These are phyloP conservation scores for Cetradonia linearis DNA, from an alignment of 495 filamentous ascomycete genomes.

Conservation along the genomic window DNA sequence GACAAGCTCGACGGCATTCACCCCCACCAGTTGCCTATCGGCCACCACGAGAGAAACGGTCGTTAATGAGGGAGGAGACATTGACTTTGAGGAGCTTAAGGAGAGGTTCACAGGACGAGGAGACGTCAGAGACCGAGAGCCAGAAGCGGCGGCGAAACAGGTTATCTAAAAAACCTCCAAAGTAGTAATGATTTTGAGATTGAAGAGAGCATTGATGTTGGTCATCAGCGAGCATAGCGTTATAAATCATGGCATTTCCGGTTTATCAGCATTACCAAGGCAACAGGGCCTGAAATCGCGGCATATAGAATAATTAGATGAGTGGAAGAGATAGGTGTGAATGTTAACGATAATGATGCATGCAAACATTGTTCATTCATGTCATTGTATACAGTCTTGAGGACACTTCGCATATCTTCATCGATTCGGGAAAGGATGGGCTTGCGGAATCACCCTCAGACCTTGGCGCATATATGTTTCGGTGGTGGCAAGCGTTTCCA, in stretches of 20 bases:
- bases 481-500: too few relatives aligned
- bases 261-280: not conserved
- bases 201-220: not conserved
- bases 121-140: conserved; percentile 8
- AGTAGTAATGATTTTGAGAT: conserved; percentile 4
- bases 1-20: conserved; percentile 2
- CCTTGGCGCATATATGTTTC: too few relatives aligned
- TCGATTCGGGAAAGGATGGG: too few relatives aligned
- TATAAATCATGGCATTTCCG: not conserved
- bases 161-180: conserved; percentile 12
- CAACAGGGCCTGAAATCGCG: not conserved
- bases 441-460: too few relatives aligned
- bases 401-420: too few relatives aligned
- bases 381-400: too few relatives aligned
- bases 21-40: conserved; percentile 15
- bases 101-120: not conserved
- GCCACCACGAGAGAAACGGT: conserved; percentile 10
- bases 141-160: conserved; percentile 1
- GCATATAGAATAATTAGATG: not conserved
- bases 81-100: not conserved
- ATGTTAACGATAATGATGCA: not conserved
- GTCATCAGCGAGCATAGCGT: not conserved
- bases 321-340: not conserved
- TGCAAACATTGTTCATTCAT: not conserved
- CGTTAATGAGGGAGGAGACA: conserved; percentile 7